Conservation (phyloP, 2,329 filamentous ascomycete genomes). For the Amauroascus verrucosus region DNA sequence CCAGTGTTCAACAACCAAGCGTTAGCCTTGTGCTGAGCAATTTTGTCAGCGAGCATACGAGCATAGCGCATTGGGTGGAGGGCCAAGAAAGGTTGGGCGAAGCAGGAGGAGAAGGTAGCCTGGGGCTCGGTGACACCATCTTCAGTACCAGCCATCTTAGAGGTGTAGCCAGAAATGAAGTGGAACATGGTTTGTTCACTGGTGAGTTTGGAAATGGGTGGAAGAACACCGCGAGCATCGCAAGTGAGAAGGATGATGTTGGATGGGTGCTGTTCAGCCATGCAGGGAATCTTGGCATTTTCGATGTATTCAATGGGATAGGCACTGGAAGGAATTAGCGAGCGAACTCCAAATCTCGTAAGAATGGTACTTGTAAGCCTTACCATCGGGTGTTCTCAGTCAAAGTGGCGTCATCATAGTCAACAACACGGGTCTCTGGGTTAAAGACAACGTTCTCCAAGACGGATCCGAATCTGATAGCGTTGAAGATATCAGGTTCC, state of each 20-base stretch:
- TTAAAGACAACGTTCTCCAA: conserved; percentile 98
- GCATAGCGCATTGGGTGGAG: conserved; percentile 99
- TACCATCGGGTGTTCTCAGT: conserved; percentile 93
- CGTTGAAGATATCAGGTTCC: conserved; percentile 94
- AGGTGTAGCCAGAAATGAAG: conserved; percentile 99
- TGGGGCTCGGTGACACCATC: conserved; percentile 94
- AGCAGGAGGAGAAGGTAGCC: conserved; percentile 98
- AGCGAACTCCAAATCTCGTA: conserved; percentile 16
- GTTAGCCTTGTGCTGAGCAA: conserved; percentile 85
- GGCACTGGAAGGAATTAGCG: conserved; percentile 41
- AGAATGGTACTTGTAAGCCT: conserved; percentile 15
- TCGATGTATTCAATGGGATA: conserved; percentile 99
- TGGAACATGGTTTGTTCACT: conserved; percentile 98
- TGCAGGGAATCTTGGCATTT: conserved; percentile 97
- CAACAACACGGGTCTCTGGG: conserved; percentile 74
- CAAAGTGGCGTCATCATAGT: conserved; percentile 90
- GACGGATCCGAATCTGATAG: conserved; percentile 93
- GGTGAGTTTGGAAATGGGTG: conserved; percentile 94
- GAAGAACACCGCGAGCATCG: conserved; percentile 92
- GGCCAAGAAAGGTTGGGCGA: conserved; percentile 96
- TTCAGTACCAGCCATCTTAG: conserved; percentile 99
- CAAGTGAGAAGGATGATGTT: conserved; percentile 99
- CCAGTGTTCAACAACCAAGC: conserved; percentile 98
- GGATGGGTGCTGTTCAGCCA: conserved; percentile 74
- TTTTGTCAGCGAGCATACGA: conserved; percentile 97